Conservation (phyloP, 1,284 basidiomycete species). For the Tetrapyrgos nigripes region DNA sequence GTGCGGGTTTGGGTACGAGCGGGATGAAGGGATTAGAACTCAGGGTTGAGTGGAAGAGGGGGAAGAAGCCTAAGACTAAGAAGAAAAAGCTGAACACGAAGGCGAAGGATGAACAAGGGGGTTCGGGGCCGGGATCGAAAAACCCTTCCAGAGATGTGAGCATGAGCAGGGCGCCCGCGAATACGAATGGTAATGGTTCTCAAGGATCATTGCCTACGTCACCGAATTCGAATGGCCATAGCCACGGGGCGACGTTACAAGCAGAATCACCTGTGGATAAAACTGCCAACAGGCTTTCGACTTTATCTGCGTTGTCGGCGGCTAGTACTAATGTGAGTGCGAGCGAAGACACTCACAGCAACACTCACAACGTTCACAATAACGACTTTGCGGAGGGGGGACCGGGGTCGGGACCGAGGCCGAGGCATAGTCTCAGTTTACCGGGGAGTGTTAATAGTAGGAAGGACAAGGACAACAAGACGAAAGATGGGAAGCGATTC, state of each 20-base stretch:
- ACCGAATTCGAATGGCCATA: neutral
- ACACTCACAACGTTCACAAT: no score
- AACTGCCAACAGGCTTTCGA: neutral
- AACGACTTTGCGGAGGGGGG: no score
- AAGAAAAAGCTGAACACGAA: slow-evolving; percentile 17
- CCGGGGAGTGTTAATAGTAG: neutral
- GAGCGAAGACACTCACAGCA: neutral
- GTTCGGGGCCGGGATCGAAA: slow-evolving; percentile 10
- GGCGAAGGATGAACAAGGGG: slow-evolving; percentile 14
- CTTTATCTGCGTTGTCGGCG: neutral
- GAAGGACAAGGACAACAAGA: neutral
- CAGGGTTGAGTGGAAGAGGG: slow-evolving; percentile 77
- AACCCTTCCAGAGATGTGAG: neutral
- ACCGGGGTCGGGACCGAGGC: no score
- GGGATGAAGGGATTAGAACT: slow-evolving; percentile 56
- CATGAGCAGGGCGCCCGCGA: no score
- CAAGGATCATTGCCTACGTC: no score
- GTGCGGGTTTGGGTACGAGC: slow-evolving; percentile 15
- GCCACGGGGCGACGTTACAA: neutral
- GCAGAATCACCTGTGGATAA: neutral
- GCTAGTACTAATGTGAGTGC: no score
- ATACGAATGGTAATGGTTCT: no score
- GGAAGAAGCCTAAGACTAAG: slow-evolving; percentile 39
- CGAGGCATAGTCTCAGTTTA: no score
- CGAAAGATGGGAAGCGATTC: neutral